Evolutionary conservation across 169 alveolate species (phyloP), one percentile per base, ranked within the genome.

Genomic region (Plasmodium malariae): DNA sequence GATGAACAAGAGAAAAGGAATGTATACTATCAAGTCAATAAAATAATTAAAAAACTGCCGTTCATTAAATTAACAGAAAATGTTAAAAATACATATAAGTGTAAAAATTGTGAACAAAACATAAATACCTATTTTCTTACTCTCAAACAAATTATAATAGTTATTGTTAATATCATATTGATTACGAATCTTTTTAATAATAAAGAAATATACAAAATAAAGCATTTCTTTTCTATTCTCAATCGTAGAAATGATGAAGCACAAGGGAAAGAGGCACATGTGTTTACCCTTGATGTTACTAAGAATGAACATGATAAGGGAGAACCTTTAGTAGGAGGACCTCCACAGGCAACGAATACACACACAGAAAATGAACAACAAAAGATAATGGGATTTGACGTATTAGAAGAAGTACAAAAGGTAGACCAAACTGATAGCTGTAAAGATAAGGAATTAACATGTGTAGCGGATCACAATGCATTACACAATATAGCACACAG

Each of bases 91-190:
- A 65, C 91, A 0, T 83, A 51, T 67, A 83, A 83, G 51, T 83
- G 91, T 67, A 83, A 83, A 83, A 83, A 83, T 6, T 83, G 91
- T 45, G 63, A 65, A 32, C 85, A 65, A 67, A 83, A 83, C 43
- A 83, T 83, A 17, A 83, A 83, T 48, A 83, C 91, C 1, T 83
- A 83, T 21, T 83, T 83, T 32, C 62, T 83, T 0, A 32, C 91
- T 6, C 65, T 83, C 9, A 83, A 83, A 57, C 91, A 83, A 49
- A 59, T 71, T 17, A 83, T 83, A 26, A 83, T 83, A 24, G 91
- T 68, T 1, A 83, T 83, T 51, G 59, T 83, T n/a, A 83, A 83
- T 36, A 60, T 83, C 4, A 83, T 83, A 14, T 43, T 83, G 37
- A 83, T 83, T 34, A 83, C 91, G 1, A 83, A 83, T 37, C 91